A percentile compares a stretch with the other conserved stretches of the same genome.
phyloP scores from a whole-genome alignment of 371 early-diverging fungal genomes.

The Quaeritorhiza haematococci region DNA sequence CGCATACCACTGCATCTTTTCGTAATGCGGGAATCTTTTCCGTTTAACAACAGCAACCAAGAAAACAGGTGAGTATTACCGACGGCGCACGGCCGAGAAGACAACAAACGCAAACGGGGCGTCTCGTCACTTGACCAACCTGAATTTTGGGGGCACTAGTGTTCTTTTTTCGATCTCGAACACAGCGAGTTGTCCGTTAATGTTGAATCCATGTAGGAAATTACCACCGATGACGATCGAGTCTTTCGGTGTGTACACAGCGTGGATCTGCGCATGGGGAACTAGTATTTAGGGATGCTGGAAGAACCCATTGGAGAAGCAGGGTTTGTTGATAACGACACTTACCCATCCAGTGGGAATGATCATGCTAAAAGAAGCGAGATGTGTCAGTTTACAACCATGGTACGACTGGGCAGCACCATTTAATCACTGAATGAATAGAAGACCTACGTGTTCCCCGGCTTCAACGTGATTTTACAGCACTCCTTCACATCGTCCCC shows the following conservation, averaged over 20 bases:
- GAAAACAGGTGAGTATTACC: too few relatives aligned
- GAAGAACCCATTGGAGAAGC: too few relatives aligned
- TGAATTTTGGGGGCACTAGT: slow-evolving; percentile 69
- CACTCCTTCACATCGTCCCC: slow-evolving; percentile 73
- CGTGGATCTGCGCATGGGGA: slow-evolving; percentile 84
- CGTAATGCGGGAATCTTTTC: slow-evolving; percentile 68
- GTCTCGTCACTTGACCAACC: too few relatives aligned
- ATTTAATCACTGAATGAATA: background rate
- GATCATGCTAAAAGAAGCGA: slow-evolving; percentile 57
- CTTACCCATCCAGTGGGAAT: slow-evolving; percentile 84
- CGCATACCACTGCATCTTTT: slow-evolving; percentile 73
- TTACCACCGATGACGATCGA: slow-evolving; percentile 91
- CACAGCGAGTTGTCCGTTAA: slow-evolving; percentile 59
- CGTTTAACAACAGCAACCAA: background rate
- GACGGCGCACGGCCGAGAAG: too few relatives aligned
- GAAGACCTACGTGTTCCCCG: slow-evolving; percentile 69
- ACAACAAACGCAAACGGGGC: too few relatives aligned
- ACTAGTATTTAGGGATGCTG: too few relatives aligned
- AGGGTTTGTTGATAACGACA: too few relatives aligned
- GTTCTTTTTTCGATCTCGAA: slow-evolving; percentile 74
- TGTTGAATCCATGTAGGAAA: slow-evolving; percentile 73
- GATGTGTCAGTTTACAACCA: background rate
- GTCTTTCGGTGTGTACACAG: slow-evolving; percentile 81
- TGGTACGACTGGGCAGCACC: background rate
- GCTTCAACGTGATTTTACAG: slow-evolving; percentile 56